Evolutionary conservation across 768 basidiomycete species (phyloP).

Genomic region (Lactarius indigo): DNA sequence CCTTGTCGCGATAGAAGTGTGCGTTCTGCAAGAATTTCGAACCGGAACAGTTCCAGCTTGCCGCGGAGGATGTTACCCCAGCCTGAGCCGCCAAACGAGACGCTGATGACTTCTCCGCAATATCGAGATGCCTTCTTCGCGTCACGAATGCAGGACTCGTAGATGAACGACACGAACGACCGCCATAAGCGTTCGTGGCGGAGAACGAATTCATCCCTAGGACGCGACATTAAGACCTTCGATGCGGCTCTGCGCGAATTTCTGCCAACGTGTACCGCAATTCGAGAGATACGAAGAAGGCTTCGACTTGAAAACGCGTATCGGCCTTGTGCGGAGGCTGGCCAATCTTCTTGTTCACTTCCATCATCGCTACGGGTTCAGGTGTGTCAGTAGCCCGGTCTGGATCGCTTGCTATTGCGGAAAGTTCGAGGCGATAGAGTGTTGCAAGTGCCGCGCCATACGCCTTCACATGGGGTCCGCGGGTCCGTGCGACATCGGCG

Average conservation of each 20-base stretch:
- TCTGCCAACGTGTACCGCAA: conserved; percentile 34
- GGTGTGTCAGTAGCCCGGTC: conserved; percentile 27
- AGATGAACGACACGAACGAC: conserved; percentile 28
- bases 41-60: conserved; percentile 31
- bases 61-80: conserved; percentile 27
- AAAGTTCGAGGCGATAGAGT: conserved; percentile 33
- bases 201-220: neutral
- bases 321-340: conserved; percentile 37
- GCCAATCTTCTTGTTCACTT: conserved; percentile 33
- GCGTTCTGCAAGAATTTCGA: conserved; percentile 23
- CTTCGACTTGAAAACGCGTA: conserved; percentile 35
- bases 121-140: conserved; percentile 27
- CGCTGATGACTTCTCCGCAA: conserved; percentile 30
- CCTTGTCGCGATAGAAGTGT: conserved; percentile 9
- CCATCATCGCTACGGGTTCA: conserved; percentile 30
- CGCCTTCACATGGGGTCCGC: conserved; percentile 34
- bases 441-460: conserved; percentile 35
- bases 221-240: conserved; percentile 16
- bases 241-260: conserved; percentile 32
- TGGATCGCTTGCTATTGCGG: conserved; percentile 25
- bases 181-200: conserved; percentile 26
- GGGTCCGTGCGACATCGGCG: conserved; percentile 28
- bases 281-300: conserved; percentile 35
- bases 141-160: conserved; percentile 30
- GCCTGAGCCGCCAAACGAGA: conserved; percentile 31